phyloP scores from a whole-genome alignment of 1,284 basidiomycete genomes.

The Austroboletus niveus region DNA sequence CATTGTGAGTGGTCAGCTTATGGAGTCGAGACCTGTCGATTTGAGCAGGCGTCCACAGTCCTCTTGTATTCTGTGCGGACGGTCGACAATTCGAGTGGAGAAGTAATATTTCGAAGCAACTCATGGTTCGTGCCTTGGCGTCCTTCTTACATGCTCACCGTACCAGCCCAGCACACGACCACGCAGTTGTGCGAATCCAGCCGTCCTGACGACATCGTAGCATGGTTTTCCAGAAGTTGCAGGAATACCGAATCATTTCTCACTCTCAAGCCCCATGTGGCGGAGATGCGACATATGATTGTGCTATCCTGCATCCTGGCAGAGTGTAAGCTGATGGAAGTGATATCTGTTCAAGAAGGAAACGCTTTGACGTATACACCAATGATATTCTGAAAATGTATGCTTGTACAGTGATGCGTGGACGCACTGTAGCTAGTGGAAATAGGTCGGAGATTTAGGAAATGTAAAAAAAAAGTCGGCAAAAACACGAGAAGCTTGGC shows the following conservation, averaged over 20 bases:
- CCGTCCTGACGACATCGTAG: slow-evolving; percentile 4
- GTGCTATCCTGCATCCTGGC: slow-evolving; percentile 25
- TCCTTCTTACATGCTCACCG: neutral
- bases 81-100: slow-evolving; percentile 20
- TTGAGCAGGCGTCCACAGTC: slow-evolving; percentile 3
- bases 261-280: slow-evolving; percentile 13
- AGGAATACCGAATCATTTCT: slow-evolving; percentile 2
- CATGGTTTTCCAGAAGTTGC: slow-evolving; percentile 15
- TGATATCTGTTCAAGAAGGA: neutral
- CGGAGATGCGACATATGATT: slow-evolving; percentile 13
- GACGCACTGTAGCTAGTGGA: neutral
- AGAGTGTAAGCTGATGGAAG: slow-evolving; percentile 9
- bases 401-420: no score
- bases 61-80: slow-evolving; percentile 9
- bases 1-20: slow-evolving; percentile 13
- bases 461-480: no score
- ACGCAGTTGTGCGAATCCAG: slow-evolving; percentile 14
- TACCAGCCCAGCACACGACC: neutral
- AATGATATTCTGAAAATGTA: slow-evolving; percentile 1
- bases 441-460: no score
- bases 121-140: slow-evolving; percentile 14
- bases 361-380: neutral
- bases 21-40: neutral
- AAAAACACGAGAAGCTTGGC: no score
- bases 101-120: neutral